Evolutionary conservation across 2,329 filamentous ascomycete genomes (phyloP).

Genomic region (Coniochaeta pulveracea): DNA sequence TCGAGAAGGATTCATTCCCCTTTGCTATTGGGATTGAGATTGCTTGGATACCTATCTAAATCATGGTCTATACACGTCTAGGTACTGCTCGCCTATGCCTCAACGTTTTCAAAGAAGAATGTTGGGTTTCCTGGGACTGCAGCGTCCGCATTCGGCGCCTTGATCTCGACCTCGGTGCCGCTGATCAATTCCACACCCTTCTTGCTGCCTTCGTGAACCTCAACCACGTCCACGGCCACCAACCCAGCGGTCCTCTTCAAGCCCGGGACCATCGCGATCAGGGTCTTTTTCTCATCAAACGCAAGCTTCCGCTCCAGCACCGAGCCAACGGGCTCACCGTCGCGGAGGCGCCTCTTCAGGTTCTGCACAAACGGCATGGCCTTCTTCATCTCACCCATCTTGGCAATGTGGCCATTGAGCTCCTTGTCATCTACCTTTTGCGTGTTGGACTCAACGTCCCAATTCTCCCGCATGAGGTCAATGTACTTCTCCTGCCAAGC

Average conservation of each 20-base stretch:
- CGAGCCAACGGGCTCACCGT: conserved; percentile 50
- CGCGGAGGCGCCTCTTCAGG: conserved; percentile 72
- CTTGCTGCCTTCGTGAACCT: conserved; percentile 60
- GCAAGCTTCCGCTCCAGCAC: conserved; percentile 77
- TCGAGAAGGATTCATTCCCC: too few species aligned
- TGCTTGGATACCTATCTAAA: too few species aligned
- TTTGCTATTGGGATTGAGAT: too few species aligned
- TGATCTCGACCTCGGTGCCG: conserved; percentile 42
- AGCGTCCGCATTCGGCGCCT: conserved; percentile 51
- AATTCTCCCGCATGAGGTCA: conserved; percentile 62
- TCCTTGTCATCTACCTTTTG: conserved; percentile 65
- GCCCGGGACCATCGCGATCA: conserved; percentile 67
- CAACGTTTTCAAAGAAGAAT: conserved; percentile 77
- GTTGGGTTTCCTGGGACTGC: conserved; percentile 75
- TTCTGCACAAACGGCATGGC: conserved; percentile 93
- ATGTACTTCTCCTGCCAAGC: conserved; percentile 89
- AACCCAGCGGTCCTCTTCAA: conserved; percentile 66
- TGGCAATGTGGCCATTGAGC: conserved; percentile 65
- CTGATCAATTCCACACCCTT: conserved; percentile 43
- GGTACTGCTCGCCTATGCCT: too few species aligned
- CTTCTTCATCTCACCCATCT: conserved; percentile 87
- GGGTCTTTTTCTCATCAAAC: conserved; percentile 72
- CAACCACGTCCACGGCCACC: conserved; percentile 59
- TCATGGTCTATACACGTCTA: too few species aligned
- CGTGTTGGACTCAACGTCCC: conserved; percentile 47